Base-by-base conservation (phyloP, 345 rosid genomes). In the Carallia brachiata region DNA sequence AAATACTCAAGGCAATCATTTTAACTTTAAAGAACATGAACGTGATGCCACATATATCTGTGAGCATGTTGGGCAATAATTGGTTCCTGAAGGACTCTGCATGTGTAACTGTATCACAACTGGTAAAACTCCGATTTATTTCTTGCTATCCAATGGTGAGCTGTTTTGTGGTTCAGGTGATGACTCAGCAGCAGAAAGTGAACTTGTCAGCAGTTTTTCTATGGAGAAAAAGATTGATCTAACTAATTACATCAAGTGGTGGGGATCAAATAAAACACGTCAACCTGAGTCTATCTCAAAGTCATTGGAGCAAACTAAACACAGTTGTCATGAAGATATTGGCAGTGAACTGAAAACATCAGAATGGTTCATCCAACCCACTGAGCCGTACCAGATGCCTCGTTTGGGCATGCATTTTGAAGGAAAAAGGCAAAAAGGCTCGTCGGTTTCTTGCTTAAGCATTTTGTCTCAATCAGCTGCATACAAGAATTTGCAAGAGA, bases 331-430 rank as follows among this genome's bases (percentile, higher is more conserved):
- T 1, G 96, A 95, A 73, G 97, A 89, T 72, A 63, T 85, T 17
- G 81, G 86, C 39, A 77, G 87, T 76, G 99, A 92, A 82, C 97
- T 90, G 55, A 92, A 87, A 83, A 76, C 80, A 69, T 78, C 83
- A 67, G 97, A 92, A 64, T 86, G 85, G 84, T 83, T 78, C 75
- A 76, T 87, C 67, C 85, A 78, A 48, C 82, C 85, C 54, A 84
- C 94, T 65, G 93, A 92, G 82, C 97, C 97, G 15, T 95, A 86
- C 82, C 90, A 92, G 77, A 87, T 84, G 80, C 99, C 99, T 61
- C 79, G 82, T 80, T 77, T 95, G 70, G 94, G 99, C 37, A 61
- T 84, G 56, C 61, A 82, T 54, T 61, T 57, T 62, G 78, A 84
- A 62, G 82, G 81, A 30, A 86, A 79, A 72, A 90, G 76, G 69